A percentile compares a stretch with the other conserved stretches of the same genome.
Evolutionary conservation across 139 green algal genomes (phyloP).

Genomic region (Tetradesmus lagerheimii): DNA sequence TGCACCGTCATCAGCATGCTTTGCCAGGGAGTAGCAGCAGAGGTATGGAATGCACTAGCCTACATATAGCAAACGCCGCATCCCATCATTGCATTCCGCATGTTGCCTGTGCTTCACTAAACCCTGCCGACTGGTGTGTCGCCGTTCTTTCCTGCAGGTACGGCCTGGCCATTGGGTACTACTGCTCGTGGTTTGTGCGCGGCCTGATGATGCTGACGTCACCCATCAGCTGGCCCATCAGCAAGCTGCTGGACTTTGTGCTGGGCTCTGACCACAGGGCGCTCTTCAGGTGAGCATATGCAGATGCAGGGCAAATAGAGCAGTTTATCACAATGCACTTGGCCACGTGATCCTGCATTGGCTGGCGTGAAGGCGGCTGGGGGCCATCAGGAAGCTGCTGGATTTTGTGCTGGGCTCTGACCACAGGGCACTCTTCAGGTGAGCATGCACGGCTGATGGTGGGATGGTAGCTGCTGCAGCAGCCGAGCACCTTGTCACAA

Average conservation of each 20-base stretch:
- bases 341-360: no score
- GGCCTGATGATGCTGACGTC: slow-evolving; percentile 78
- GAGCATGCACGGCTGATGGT: no score
- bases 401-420: slow-evolving; percentile 74
- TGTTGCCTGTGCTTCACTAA: neutral
- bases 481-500: no score
- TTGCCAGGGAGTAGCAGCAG: no score
- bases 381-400: no score
- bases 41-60: no score
- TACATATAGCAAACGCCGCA: no score
- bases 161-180: slow-evolving; percentile 88
- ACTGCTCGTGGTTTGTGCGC: slow-evolving; percentile 83
- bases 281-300: slow-evolving; percentile 24
- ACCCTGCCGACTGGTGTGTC: neutral
- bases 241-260: slow-evolving; percentile 86
- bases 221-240: slow-evolving; percentile 84
- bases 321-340: slow-evolving; percentile 77
- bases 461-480: no score
- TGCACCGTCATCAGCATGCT: no score
- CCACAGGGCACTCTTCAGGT: slow-evolving; percentile 52
- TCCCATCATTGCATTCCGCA: no score
- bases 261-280: slow-evolving; percentile 77
- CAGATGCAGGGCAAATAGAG: no score
- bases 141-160: slow-evolving; percentile 53
- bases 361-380: no score